These are phyloP conservation scores for Erysimum cheiranthoides DNA, from an alignment of 345 rosid genomes.

Conservation along the genomic window DNA sequence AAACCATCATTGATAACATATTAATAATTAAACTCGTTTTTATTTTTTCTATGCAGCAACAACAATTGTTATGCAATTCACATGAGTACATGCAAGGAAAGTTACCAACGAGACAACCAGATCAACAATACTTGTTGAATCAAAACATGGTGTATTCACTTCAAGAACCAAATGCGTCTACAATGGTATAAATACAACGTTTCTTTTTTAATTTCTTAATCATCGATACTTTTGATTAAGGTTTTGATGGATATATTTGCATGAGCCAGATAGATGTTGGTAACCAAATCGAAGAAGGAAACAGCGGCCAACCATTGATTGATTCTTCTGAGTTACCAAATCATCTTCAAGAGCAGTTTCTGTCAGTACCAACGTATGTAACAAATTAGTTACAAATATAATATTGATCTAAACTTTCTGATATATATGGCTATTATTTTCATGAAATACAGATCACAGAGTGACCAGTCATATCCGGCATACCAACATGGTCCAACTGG, in stretches of 20 bases:
- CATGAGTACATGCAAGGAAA: not conserved
- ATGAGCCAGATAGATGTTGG: slow-evolving; percentile 9
- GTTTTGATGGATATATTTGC: not conserved
- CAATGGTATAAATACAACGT: slow-evolving; percentile 1
- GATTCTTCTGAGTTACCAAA: slow-evolving; percentile 15
- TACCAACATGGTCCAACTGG: not conserved
- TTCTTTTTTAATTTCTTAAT: not conserved
- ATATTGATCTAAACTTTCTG: not conserved
- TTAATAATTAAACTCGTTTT: not conserved
- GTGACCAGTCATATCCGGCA: not conserved
- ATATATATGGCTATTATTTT: not conserved
- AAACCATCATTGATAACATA: not conserved
- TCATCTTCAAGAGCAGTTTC: slow-evolving; percentile 14
- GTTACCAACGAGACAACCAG: not conserved
- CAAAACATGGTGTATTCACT: not conserved
- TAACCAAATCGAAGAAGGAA: not conserved
- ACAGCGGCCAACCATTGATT: slow-evolving; percentile 8
- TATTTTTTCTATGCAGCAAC: not conserved
- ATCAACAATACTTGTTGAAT: not conserved
- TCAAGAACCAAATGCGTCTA: slow-evolving; percentile 2
- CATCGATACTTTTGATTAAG: not conserved
- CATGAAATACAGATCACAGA: slow-evolving; percentile 24
- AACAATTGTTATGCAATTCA: not conserved
- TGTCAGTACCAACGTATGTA: slow-evolving; percentile 23
- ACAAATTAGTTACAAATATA: not conserved